Percentiles rank a stretch among this genome's conserved stretches.
Evolutionary conservation across 768 basidiomycete species (phyloP).

Genomic region (Pisolithus tinctorius): DNA sequence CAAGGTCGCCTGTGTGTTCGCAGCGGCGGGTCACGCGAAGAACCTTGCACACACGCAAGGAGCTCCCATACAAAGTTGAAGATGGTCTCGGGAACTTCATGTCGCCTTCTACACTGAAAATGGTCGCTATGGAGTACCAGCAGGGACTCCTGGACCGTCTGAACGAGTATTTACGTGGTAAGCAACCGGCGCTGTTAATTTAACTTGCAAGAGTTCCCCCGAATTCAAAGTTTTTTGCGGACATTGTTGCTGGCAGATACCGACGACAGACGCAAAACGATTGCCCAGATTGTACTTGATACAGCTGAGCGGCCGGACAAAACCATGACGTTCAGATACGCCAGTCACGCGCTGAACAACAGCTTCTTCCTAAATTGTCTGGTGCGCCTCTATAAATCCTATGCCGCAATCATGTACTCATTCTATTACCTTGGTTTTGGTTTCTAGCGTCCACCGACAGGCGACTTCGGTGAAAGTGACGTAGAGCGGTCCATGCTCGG

Average conservation of each 20-base stretch:
- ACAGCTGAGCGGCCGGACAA: conserved; percentile 52
- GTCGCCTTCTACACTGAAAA: conserved; percentile 62
- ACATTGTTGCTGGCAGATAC: conserved; percentile 36
- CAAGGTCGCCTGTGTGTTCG: conserved; percentile 8
- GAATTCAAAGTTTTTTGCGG: background rate
- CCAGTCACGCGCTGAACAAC: conserved; percentile 89
- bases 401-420: too few species aligned
- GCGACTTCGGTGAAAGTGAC: conserved; percentile 12
- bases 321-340: conserved; percentile 81
- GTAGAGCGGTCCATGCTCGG: conserved; percentile 13
- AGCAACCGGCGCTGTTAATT: conserved; percentile 9
- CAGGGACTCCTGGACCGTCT: conserved; percentile 73
- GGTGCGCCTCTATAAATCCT: conserved; percentile 42
- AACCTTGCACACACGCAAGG: conserved; percentile 43
- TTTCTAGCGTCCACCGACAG: conserved; percentile 29
- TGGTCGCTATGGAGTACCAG: conserved; percentile 79
- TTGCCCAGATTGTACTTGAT: conserved; percentile 68
- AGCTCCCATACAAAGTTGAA: conserved; percentile 60
- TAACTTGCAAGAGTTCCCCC: too few species aligned
- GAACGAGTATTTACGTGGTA: conserved; percentile 70
- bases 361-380: conserved; percentile 87
- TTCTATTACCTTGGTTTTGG: too few species aligned
- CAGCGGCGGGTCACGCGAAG: conserved; percentile 22
- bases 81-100: conserved; percentile 76
- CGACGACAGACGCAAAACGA: conserved; percentile 44